phyloP scores from a whole-genome alignment of 176 grass and related monocot species.

The Paspalum vaginatum region DNA sequence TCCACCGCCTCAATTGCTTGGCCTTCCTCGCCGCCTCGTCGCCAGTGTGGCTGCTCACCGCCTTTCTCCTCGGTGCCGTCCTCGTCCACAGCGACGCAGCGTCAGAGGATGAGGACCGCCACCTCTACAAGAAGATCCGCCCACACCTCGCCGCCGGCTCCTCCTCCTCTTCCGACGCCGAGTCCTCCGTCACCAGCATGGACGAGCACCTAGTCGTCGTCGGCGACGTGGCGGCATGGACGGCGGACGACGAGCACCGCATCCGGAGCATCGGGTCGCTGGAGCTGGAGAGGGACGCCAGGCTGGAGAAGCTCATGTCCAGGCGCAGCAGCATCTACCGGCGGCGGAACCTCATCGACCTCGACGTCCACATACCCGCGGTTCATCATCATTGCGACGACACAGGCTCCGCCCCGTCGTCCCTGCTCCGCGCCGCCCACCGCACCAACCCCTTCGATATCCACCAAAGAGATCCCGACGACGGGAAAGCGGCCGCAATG shows the following conservation, averaged over 20 bases:
- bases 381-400: neutral
- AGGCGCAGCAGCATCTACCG: conserved; percentile 27
- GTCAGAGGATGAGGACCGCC: conserved; percentile 11
- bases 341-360: conserved; percentile 47
- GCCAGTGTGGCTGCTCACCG: conserved; percentile 49
- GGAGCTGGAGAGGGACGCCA: conserved; percentile 58
- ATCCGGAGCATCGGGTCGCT: conserved; percentile 49
- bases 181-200: neutral
- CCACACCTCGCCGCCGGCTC: neutral
- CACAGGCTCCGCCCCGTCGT: conserved; percentile 64
- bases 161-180: neutral
- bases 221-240: conserved; percentile 41
- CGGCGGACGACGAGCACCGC: conserved; percentile 53
- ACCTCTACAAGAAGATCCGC: conserved; percentile 40
- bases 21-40: conserved; percentile 33
- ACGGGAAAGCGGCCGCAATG: neutral
- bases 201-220: neutral
- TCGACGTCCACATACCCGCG: no score
- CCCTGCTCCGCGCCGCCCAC: conserved; percentile 23
- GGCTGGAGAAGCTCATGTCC: conserved; percentile 59
- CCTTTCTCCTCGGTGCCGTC: conserved; percentile 56
- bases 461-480: neutral
- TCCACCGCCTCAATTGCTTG: conserved; percentile 18
- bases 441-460: conserved; percentile 34
- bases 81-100: conserved; percentile 42